Base-by-base conservation (phyloP, 1,284 basidiomycete genomes). In the Ceraceosorus guamensis region DNA sequence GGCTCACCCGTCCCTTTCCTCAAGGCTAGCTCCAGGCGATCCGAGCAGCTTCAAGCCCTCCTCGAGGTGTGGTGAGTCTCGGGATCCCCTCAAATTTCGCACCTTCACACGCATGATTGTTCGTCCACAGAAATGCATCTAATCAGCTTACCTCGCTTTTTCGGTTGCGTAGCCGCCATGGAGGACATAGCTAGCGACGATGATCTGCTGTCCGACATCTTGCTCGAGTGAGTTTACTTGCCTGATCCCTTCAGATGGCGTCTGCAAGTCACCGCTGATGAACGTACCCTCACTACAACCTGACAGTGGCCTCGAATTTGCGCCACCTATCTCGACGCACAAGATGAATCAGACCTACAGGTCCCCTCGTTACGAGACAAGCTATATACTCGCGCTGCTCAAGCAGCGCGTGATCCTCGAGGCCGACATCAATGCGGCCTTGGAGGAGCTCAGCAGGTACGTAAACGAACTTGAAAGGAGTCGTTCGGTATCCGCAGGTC, bases 321-420 rank as follows among this genome's bases (percentile, higher is more conserved):
- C 73, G 52, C 71, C 71, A 6, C 62, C 67, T 45, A 69, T 76
- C 59, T 65, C 70, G 6, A 75, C 73, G 14, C 71, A 76, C 65
- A 76, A 76, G 63, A 75, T 76, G 72, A 76, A 73, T 48, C 70
- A 72, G 13, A 52, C 61, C 8, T 74, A 73, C 51, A 60, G 73
- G 18, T 63, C 68, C 0, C 67, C 66, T 39, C 68, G 73, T 18
- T 75, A 71, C 49, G 68, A 73, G 47, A 64, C 71, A 18, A 60
- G 61, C 24, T 56, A 60, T 6, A 65, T 75, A 50, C 63, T 62
- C 34, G 55, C 63, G 37, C 60, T 75, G 37, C 66, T 76, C 37
- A 46, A 68, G 18, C 62, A 65, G 39, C 57, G 63, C 30, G 64
- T 74, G 35, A 66, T 76, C 32, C 59, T 66, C 45, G 66, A 71